A percentile compares a stretch with the other conserved stretches of the same genome.
Conservation (phyloP, 768 basidiomycete species). For the Russula compacta region DNA sequence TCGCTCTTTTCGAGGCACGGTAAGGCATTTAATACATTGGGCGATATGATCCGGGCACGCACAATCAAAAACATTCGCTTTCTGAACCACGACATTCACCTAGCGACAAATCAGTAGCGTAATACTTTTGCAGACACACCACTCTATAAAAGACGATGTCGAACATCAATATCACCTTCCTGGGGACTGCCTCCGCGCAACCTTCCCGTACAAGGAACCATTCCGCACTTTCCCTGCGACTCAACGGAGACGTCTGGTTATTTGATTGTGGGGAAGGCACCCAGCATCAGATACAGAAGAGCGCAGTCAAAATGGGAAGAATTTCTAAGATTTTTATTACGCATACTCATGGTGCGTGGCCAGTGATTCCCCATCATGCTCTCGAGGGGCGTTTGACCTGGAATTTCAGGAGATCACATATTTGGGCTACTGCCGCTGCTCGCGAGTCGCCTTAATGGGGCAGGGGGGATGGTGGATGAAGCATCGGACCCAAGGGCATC, state of each 20-base stretch:
- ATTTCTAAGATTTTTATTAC: constrained; percentile 83
- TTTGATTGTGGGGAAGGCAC: constrained; percentile 85
- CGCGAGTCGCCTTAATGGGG: constrained; percentile 62
- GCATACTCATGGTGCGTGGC: constrained; percentile 67
- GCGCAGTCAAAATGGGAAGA: constrained; percentile 64
- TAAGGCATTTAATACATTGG: background rate
- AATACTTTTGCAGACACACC: background rate
- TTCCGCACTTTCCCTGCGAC: constrained; percentile 58
- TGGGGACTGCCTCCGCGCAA: constrained; percentile 76
- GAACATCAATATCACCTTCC: constrained; percentile 53
- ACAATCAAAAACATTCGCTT: background rate
- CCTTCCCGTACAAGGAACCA: constrained; percentile 75
- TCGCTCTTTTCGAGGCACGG: too few species aligned
- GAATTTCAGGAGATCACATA: constrained; percentile 64
- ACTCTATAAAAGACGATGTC: background rate
- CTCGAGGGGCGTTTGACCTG: background rate
- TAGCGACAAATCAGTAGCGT: background rate
- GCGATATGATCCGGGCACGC: background rate
- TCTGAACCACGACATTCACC: constrained; percentile 10
- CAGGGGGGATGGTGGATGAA: constrained; percentile 54
- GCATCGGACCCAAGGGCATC: constrained; percentile 49
- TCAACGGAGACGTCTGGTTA: constrained; percentile 67
- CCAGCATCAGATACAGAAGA: constrained; percentile 68
- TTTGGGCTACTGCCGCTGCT: constrained; percentile 66
- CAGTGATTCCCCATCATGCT: background rate